Percentiles rank a stretch among this genome's conserved stretches.
Conservation (phyloP, 495 filamentous ascomycete species). For the Neurospora sp. region DNA sequence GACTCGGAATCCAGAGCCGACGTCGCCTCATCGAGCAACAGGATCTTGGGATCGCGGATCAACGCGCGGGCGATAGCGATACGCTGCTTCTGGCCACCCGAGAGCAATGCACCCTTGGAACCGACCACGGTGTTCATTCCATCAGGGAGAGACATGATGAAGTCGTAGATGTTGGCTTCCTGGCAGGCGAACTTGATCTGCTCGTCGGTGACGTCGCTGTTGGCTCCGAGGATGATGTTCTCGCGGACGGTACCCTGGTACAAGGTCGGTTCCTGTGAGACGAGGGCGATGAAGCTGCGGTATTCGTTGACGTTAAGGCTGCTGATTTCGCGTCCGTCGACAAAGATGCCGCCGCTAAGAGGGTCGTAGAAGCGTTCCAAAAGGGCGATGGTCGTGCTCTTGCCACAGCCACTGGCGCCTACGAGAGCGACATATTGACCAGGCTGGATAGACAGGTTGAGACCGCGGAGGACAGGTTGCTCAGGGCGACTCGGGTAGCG, state of each 20-base stretch:
- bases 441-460: slow-evolving; percentile 49
- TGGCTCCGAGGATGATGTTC: slow-evolving; percentile 49
- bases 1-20: slow-evolving; percentile 66
- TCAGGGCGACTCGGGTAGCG: slow-evolving; percentile 52
- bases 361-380: slow-evolving; percentile 60
- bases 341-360: slow-evolving; percentile 45
- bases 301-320: slow-evolving; percentile 41
- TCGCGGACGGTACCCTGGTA: slow-evolving; percentile 48
- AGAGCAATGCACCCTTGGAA: slow-evolving; percentile 55
- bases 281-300: slow-evolving; percentile 48
- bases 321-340: slow-evolving; percentile 45
- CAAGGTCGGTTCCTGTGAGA: slow-evolving; percentile 55
- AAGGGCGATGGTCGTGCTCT: slow-evolving; percentile 61
- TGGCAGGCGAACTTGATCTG: slow-evolving; percentile 48
- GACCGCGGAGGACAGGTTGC: slow-evolving; percentile 40
- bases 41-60: slow-evolving; percentile 57
- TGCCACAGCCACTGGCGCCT: slow-evolving; percentile 65
- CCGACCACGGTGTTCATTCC: slow-evolving; percentile 57
- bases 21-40: slow-evolving; percentile 79
- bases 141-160: slow-evolving; percentile 53
- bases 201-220: slow-evolving; percentile 37
- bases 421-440: slow-evolving; percentile 66
- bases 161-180: slow-evolving; percentile 58
- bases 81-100: slow-evolving; percentile 74
- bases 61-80: slow-evolving; percentile 72